Conservation (phyloP, 129 eudicot genomes). For the Lactuca saligna region DNA sequence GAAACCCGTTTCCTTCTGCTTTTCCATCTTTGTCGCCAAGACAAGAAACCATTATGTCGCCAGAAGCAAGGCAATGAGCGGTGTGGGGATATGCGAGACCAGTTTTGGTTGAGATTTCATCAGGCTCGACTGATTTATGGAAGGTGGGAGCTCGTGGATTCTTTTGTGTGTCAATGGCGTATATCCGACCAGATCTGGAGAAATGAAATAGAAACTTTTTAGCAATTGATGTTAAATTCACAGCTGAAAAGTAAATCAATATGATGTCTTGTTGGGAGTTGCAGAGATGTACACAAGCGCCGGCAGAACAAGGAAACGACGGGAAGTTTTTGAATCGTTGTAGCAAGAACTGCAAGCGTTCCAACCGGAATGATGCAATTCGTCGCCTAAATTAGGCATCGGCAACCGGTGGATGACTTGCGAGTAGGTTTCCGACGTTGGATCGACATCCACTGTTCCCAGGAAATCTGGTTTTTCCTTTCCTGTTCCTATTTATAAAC, state of each 20-base stretch:
- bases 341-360: constrained; percentile 97
- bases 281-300: constrained; percentile 65
- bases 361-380: constrained; percentile 97
- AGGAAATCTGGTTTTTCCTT: constrained; percentile 85
- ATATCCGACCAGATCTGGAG: constrained; percentile 88
- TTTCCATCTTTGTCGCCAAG: constrained; percentile 97
- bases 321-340: constrained; percentile 65
- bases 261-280: constrained; percentile 1
- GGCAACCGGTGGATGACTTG: constrained; percentile 90
- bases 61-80: constrained; percentile 95
- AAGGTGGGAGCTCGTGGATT: constrained; percentile 77
- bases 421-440: constrained; percentile 70
- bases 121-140: constrained; percentile 82
- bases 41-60: constrained; percentile 93
- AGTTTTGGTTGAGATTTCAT: constrained; percentile 65
- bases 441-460: constrained; percentile 89
- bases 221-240: neutral
- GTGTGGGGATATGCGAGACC: constrained; percentile 97
- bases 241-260: neutral
- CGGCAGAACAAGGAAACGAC: constrained; percentile 90
- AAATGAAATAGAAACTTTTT: neutral
- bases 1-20: constrained; percentile 90
- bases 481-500: constrained; percentile 61
- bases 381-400: constrained; percentile 88
- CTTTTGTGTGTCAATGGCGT: constrained; percentile 74